Base-by-base conservation (phyloP, 805 yeast genomes). In the Ogataea methylovora region DNA sequence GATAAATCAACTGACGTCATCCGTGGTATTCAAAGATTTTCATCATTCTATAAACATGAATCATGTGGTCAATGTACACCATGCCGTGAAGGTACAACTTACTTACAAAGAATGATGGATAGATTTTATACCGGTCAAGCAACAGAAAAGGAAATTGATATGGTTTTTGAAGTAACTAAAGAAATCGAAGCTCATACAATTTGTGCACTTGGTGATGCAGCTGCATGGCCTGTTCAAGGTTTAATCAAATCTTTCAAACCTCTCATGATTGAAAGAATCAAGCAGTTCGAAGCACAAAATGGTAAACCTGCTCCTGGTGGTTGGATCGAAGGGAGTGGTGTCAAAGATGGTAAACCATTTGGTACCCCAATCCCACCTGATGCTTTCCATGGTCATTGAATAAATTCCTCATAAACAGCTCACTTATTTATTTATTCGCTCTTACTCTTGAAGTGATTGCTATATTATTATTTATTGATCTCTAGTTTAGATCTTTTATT, bases 51-150 rank as follows among this genome's bases (percentile, higher is more conserved):
- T 68, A 83, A 81, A 67, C 95, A 85, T 63, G 95, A 85, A 69
- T 81, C 92, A 7, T 85, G 95, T 65, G 94, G 95, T 39, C 95
- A 85, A 65, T 85, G 95, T 67, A 85, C 95, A 4, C 95, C 95
- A 39, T 85, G 95, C 65, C 77, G 95, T 58, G 95, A 85, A 64
- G 95, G 95, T 38, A 84, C 95, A 29, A 80, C 94, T 15, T 85
- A 90, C 82, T 66, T 85, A 48, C 67, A 71, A 40, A 81, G 76
- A 62, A 79, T 84, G 75, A 85, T 85, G 95, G 81, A 79, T 55
- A 73, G 95, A 54, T 73, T 85, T 58, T 73, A 66, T 42, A 61
- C 62, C 39, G 95, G 95, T 33, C 92, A 84, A 65, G 94, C 92
- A 30, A 69, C 72, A 40, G 79, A 72, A 52, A 74, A 74, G 45